Conservation (phyloP, 208 protist genomes). For the Balamuthia mandrillaris region DNA sequence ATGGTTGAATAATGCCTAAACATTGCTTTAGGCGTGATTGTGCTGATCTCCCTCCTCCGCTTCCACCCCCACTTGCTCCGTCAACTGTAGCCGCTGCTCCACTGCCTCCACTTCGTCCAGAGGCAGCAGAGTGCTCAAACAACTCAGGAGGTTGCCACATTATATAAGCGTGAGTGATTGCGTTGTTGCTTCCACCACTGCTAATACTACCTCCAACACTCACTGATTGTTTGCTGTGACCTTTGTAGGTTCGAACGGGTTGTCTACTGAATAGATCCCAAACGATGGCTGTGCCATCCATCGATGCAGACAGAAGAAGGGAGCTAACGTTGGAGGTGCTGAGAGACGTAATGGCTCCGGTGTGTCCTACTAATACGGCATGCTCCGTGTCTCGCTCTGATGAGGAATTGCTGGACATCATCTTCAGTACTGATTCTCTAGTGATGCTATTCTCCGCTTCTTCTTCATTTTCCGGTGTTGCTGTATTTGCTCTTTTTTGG, state of each 20-base stretch:
- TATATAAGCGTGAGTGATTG: too few species aligned
- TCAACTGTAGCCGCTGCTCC: too few species aligned
- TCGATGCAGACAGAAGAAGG: neutral
- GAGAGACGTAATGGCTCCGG: slow-evolving; percentile 4
- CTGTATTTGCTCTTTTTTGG: neutral
- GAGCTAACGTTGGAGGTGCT: neutral
- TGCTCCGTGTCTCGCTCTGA: neutral
- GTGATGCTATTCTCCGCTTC: neutral
- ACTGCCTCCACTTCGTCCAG: too few species aligned
- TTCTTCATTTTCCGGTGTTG: neutral
- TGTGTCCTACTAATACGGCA: neutral
- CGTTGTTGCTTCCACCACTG: too few species aligned
- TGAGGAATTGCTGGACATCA: too few species aligned
- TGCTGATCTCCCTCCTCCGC: too few species aligned
- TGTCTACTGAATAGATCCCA: slow-evolving; percentile 34
- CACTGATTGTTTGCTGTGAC: neutral
- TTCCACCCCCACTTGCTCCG: too few species aligned
- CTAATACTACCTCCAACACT: too few species aligned
- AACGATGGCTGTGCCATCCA: slow-evolving; percentile 24
- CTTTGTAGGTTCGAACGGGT: slow-evolving; percentile 21
- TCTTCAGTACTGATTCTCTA: too few species aligned
- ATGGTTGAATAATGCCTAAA: slow-evolving; percentile 27
- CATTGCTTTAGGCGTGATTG: too few species aligned
- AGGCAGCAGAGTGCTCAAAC: too few species aligned
- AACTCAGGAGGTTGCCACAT: too few species aligned